Percentiles rank a stretch among this genome's conserved stretches.
Evolutionary conservation across 805 yeast species (phyloP).

Genomic region (Candida tammaniensis): DNA sequence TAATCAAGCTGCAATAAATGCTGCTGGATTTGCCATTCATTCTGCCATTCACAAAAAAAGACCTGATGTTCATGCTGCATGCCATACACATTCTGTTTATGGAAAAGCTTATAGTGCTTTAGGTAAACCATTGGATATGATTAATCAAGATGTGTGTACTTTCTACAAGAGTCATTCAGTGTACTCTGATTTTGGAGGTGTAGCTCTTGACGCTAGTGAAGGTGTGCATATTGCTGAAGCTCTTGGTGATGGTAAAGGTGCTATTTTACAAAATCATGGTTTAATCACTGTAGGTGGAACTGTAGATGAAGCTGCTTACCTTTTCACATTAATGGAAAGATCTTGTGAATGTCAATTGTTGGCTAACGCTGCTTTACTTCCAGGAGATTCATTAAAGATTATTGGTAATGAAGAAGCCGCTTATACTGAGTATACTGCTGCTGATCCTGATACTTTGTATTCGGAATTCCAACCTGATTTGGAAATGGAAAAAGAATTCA

Average conservation of each 20-base stretch:
- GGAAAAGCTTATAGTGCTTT: constrained; percentile 39
- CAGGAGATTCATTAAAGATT: constrained; percentile 37
- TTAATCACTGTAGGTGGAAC: constrained; percentile 33
- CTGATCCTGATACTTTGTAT: constrained; percentile 65
- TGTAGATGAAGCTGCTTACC: constrained; percentile 36
- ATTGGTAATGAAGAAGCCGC: constrained; percentile 64
- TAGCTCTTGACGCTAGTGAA: constrained; percentile 46
- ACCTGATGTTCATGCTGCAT: constrained; percentile 39
- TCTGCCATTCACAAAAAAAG: constrained; percentile 36
- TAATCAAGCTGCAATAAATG: constrained; percentile 34
- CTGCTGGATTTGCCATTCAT: constrained; percentile 42
- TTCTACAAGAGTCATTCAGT: constrained; percentile 67
- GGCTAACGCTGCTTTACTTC: constrained; percentile 36
- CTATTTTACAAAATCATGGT: constrained; percentile 33
- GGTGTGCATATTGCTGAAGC: constrained; percentile 28
- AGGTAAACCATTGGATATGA: constrained; percentile 58
- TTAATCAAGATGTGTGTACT: constrained; percentile 72
- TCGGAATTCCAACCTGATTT: constrained; percentile 70
- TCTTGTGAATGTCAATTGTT: constrained; percentile 28
- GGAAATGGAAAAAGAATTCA: constrained; percentile 25
- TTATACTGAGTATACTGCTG: constrained; percentile 56
- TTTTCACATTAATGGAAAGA: constrained; percentile 30
- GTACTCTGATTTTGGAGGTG: constrained; percentile 71
- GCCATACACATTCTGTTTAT: constrained; percentile 38
- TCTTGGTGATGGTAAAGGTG: constrained; percentile 29